A percentile compares a stretch with the other conserved stretches of the same genome.
These are phyloP conservation scores for Bocquillonia castaneifolia DNA, from an alignment of 441 rosid genomes.

Conservation along the genomic window DNA sequence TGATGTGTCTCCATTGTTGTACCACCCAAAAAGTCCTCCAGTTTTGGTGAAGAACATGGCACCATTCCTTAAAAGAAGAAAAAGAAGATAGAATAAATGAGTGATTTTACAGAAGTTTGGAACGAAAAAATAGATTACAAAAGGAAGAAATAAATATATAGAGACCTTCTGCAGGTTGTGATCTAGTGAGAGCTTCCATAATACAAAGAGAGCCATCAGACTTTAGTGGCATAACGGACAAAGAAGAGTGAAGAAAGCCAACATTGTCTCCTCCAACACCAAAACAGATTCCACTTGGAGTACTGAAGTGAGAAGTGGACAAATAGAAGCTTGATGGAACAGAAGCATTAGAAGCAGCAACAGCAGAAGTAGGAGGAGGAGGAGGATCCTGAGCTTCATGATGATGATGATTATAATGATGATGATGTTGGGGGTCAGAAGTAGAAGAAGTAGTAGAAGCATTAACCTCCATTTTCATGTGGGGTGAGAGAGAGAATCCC, in stretches of 20 bases:
- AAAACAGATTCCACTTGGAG: conserved; percentile 32
- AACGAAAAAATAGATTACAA: not conserved
- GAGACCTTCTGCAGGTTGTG: conserved; percentile 56
- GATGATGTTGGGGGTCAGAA: conserved; percentile 35
- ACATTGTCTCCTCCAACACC: conserved; percentile 44
- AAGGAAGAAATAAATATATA: not conserved
- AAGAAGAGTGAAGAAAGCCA: conserved; percentile 44
- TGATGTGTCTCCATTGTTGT: conserved; percentile 48
- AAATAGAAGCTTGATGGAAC: conserved; percentile 45
- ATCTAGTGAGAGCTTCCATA: conserved; percentile 62
- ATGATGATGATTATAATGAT: conserved; percentile 28
- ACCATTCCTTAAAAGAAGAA: conserved; percentile 35
- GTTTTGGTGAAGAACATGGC: conserved; percentile 54
- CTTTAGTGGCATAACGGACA: conserved; percentile 71
- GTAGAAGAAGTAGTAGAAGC: no score
- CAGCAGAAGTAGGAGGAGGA: conserved; percentile 17
- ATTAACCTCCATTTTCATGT: conserved; percentile 57
- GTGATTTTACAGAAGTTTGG: not conserved
- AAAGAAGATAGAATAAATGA: no score
- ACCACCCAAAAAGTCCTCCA: conserved; percentile 69
- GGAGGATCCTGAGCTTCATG: conserved; percentile 23
- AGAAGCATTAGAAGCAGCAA: conserved; percentile 22
- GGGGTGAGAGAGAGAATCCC: conserved; percentile 71
- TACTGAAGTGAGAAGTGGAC: conserved; percentile 32
- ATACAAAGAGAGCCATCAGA: conserved; percentile 77